phyloP scores from a whole-genome alignment of 164 flowering plant genomes.

The Kingdonia uniflora region DNA sequence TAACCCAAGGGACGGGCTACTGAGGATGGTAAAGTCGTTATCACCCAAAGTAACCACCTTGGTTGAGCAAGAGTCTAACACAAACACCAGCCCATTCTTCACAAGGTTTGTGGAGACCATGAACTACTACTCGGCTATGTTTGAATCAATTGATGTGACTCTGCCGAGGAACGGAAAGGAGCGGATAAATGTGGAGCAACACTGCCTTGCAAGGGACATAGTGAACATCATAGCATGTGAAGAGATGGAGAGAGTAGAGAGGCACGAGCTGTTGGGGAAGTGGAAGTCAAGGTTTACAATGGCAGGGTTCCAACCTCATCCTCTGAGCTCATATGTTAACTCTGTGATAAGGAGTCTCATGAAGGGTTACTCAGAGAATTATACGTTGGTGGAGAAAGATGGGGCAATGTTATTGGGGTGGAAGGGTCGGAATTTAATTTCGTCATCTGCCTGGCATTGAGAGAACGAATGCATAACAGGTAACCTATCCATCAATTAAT shows the following conservation, averaged over 20 bases:
- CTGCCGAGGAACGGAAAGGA: conserved; percentile 47
- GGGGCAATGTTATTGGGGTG: conserved; percentile 68
- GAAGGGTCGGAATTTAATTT: conserved; percentile 52
- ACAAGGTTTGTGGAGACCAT: conserved; percentile 49
- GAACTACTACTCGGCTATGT: conserved; percentile 53
- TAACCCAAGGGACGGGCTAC: conserved; percentile 29
- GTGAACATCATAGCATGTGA: conserved; percentile 78
- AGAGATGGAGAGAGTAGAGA: conserved; percentile 62
- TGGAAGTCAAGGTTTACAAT: conserved; percentile 42
- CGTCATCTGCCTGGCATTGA: conserved; percentile 77
- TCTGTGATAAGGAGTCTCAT: conserved; percentile 42
- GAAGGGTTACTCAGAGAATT: conserved; percentile 45
- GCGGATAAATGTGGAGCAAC: conserved; percentile 61
- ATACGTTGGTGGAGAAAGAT: conserved; percentile 55
- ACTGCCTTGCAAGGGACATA: conserved; percentile 67
- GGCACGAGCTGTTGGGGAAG: conserved; percentile 37
- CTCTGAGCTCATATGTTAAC: conserved; percentile 55
- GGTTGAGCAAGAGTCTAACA: conserved; percentile 66
- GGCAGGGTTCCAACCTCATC: conserved; percentile 66
- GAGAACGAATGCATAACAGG: neutral
- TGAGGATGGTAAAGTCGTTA: conserved; percentile 57
- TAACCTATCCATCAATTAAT: too few species aligned
- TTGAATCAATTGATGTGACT: conserved; percentile 64
- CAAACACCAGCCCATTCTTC: conserved; percentile 24
- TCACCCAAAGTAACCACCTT: conserved; percentile 58